A percentile compares a stretch with the other conserved stretches of the same genome.
Conservation (phyloP, 305 asterid genomes). For the Fraxinus xanthoxyloides region DNA sequence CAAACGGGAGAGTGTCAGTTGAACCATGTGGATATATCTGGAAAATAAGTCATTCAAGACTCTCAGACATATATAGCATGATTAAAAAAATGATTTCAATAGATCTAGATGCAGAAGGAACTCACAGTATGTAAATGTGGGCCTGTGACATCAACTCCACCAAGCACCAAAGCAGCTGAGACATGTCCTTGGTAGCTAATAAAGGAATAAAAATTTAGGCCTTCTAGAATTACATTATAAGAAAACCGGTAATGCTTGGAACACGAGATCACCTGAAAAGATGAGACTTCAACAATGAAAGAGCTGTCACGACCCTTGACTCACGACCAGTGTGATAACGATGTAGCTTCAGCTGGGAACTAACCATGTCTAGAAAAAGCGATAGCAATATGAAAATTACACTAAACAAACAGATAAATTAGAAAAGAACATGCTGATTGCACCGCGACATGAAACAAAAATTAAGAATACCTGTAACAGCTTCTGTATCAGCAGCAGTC, state of each 20-base stretch:
- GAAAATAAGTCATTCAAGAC: conserved; percentile 10
- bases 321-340: conserved; percentile 59
- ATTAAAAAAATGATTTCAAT: background rate
- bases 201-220: conserved; percentile 11
- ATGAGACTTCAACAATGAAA: conserved; percentile 49
- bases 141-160: conserved; percentile 60
- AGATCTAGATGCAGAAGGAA: conserved; percentile 3
- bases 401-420: background rate
- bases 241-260: background rate
- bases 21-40: conserved; percentile 98
- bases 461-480: conserved; percentile 46
- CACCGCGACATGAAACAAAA: background rate
- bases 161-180: conserved; percentile 60
- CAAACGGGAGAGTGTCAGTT: conserved; percentile 91
- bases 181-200: conserved; percentile 52
- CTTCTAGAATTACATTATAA: background rate
- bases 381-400: conserved; percentile 2
- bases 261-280: conserved; percentile 43
- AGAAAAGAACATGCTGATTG: conserved; percentile 1
- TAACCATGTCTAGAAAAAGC: conserved; percentile 48
- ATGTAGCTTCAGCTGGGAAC: conserved; percentile 55
- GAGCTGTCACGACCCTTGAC: conserved; percentile 64
- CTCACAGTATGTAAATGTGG: conserved; percentile 62
- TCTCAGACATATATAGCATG: background rate
- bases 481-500: conserved; percentile 70